A percentile compares a stretch with the other conserved stretches of the same genome.
These are phyloP conservation scores for Coffea humblotiana DNA, from an alignment of 305 asterid species.

Conservation along the genomic window DNA sequence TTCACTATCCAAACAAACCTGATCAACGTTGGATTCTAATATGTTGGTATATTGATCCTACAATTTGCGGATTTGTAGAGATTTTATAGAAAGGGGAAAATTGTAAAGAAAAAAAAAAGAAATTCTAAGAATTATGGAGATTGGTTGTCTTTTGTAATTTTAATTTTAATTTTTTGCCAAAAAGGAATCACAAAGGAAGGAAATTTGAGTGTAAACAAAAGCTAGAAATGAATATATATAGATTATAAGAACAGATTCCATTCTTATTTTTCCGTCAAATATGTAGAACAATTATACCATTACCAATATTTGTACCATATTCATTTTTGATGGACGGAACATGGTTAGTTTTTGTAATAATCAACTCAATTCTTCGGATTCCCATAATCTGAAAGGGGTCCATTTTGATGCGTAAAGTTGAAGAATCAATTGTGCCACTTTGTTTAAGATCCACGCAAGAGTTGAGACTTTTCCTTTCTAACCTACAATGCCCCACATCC, in stretches of 20 bases:
- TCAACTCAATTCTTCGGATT: background rate
- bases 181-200: too few species aligned
- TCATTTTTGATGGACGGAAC: background rate
- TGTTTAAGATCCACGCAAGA: conserved; percentile 22
- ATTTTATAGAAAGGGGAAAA: too few species aligned
- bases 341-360: background rate
- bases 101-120: too few species aligned
- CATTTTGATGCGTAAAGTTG: conserved; percentile 29
- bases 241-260: background rate
- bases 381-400: conserved; percentile 20
- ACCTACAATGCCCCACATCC: background rate
- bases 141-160: too few species aligned
- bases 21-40: too few species aligned
- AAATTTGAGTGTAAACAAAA: background rate
- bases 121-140: too few species aligned
- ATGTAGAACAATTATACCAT: background rate
- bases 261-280: background rate
- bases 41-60: too few species aligned
- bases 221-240: too few species aligned
- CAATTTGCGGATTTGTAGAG: too few species aligned
- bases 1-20: too few species aligned
- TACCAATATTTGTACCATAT: background rate
- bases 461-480: conserved; percentile 2
- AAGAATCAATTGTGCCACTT: conserved; percentile 16
- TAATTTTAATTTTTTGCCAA: too few species aligned